These are phyloP conservation scores for Eleusine indica DNA, from an alignment of 176 grass and related monocot species.

Conservation along the genomic window DNA sequence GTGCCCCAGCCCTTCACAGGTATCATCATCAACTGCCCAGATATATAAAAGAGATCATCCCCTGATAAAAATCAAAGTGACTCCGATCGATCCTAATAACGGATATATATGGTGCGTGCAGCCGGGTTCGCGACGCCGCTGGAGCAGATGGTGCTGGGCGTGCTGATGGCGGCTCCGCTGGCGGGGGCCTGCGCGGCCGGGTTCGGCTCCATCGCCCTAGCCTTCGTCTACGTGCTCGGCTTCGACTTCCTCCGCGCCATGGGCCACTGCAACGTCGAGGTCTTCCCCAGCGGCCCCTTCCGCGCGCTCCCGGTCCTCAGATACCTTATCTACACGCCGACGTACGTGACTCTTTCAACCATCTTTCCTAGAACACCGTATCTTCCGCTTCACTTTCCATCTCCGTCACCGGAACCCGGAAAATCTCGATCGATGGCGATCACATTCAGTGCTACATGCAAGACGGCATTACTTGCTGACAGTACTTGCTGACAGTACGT, in stretches of 20 bases:
- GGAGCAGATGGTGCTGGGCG: conserved; percentile 51
- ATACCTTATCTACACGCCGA: conserved; percentile 85
- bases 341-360: conserved; percentile 41
- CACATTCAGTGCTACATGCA: not conserved
- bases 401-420: not conserved
- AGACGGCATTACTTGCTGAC: not conserved
- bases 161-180: conserved; percentile 60
- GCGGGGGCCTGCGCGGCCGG: conserved; percentile 49
- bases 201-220: conserved; percentile 45
- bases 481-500: conserved; percentile 14
- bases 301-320: conserved; percentile 53
- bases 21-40: not conserved
- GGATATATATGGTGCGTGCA: not conserved
- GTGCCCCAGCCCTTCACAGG: conserved; percentile 82
- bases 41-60: not conserved
- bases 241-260: conserved; percentile 83
- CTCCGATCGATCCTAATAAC: not conserved
- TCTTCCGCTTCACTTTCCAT: not conserved
- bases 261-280: conserved; percentile 89
- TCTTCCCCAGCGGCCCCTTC: conserved; percentile 56
- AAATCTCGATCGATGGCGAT: not conserved
- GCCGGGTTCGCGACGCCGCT: conserved; percentile 78
- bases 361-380: not conserved
- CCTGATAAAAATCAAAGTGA: not conserved
- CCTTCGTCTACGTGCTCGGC: conserved; percentile 59